phyloP scores from a whole-genome alignment of 192 early-diverging fungal species.

The Rhizophagus prolifer region DNA sequence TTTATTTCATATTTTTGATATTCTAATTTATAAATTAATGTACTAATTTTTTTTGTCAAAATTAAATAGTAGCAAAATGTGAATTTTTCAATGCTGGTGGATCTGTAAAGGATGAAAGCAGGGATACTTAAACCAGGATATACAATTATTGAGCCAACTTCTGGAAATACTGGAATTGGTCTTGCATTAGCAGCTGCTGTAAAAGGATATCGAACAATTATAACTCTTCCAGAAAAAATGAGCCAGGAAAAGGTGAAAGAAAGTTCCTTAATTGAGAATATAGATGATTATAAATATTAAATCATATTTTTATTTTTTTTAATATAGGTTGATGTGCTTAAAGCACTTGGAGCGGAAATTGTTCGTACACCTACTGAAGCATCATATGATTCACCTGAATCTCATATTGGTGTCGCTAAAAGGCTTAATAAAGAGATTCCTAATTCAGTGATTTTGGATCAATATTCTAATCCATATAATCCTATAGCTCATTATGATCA shows the following conservation, averaged over 20 bases:
- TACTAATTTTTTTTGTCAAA: constrained; percentile 27
- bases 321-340: constrained; percentile 84
- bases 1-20: not conserved
- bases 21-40: not conserved
- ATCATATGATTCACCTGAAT: constrained; percentile 97
- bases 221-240: constrained; percentile 99
- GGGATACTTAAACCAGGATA: constrained; percentile 89
- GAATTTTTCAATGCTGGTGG: constrained; percentile 99
- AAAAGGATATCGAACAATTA: constrained; percentile 97
- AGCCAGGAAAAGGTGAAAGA: constrained; percentile 85
- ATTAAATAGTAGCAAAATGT: constrained; percentile 79
- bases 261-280: not conserved
- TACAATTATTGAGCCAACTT: constrained; percentile 98
- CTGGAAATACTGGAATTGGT: constrained; percentile 99
- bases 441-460: constrained; percentile 94
- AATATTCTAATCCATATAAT: constrained; percentile 97
- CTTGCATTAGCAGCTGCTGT: constrained; percentile 96
- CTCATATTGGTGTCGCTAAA: constrained; percentile 96
- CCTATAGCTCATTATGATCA: constrained; percentile 96
- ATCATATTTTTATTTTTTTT: not conserved
- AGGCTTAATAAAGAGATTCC: constrained; percentile 93
- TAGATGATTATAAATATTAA: not conserved
- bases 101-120: constrained; percentile 93
- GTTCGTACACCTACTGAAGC: constrained; percentile 99
- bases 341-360: constrained; percentile 96